Base-by-base conservation (phyloP, 345 rosid species). In the Limnanthes douglasii region DNA sequence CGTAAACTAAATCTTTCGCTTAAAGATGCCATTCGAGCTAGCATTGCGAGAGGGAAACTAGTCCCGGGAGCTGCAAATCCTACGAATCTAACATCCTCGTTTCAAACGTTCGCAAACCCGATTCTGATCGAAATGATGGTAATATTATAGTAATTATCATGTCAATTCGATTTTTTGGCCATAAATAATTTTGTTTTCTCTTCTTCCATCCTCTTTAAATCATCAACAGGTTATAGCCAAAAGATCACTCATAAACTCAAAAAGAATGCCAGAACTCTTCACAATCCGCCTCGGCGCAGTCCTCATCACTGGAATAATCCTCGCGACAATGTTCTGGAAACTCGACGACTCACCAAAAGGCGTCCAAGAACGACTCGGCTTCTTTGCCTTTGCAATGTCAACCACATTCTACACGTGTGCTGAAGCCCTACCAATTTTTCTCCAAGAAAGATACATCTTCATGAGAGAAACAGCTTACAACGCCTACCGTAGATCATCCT, bases 401-500 rank as follows among this genome's bases (percentile, higher is more conserved):
- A 77, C 95, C 12, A 80, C 81, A 2, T 84, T 79, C 86, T 90
- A 84, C 75, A 84, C 92, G 8, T 90, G 95, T 23, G 94, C 94
- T 6, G 95, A 84, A 56, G 90, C 95, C 8, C 71, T 80, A 43
- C 98, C 95, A 0, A 86, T 72, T 2, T 90, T 90, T 51, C 75
- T 90, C 22, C 94, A 79, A 48, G 98, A 90, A 41, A 62, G 94
- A 5, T 79, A 84, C 69, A 83, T 88, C 35, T 88, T 83, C 83
- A 75, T 86, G 88, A 60, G 97, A 35, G 97, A 88, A 61, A 88
- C 97, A 0, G 93, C 95, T 14, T 70, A 84, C 61, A 90, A 90
- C 43, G 95, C 97, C 4, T 88, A 88, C 34, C 58, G 97, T 0
- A 57, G 97, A 5, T 88, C 86, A 0, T 88, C 97, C 2, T 88